phyloP scores from a whole-genome alignment of 176 grass and related monocot genomes.

The Bonia amplexicaulis region DNA sequence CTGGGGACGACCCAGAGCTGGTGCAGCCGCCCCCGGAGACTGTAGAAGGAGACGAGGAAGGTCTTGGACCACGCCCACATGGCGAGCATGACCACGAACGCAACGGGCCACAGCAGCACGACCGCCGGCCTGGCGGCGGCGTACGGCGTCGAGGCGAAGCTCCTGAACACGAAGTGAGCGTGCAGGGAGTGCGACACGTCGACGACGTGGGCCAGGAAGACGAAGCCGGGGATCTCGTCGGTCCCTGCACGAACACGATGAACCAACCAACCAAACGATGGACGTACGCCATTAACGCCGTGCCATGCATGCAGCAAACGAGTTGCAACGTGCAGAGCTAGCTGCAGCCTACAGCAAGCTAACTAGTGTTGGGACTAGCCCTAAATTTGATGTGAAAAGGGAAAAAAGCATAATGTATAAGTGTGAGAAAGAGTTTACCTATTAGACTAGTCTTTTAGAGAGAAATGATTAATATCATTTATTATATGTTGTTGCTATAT shows the following conservation, averaged over 20 bases:
- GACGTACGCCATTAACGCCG: not conserved
- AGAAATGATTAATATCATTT: too few relatives aligned
- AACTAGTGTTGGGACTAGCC: too few relatives aligned
- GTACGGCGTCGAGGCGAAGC: conserved; percentile 27
- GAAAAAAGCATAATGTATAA: too few relatives aligned
- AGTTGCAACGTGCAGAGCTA: not conserved
- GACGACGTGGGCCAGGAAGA: conserved; percentile 53
- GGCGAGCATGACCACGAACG: conserved; percentile 30
- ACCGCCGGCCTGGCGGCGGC: not conserved
- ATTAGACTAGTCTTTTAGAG: too few relatives aligned
- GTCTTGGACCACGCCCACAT: conserved; percentile 61
- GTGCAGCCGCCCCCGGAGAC: conserved; percentile 22
- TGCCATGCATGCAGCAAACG: not conserved
- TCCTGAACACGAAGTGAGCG: not conserved
- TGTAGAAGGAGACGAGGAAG: conserved; percentile 50
- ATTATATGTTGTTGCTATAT: too few relatives aligned
- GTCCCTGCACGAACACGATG: not conserved
- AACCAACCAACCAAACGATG: not conserved
- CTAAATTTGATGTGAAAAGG: too few relatives aligned
- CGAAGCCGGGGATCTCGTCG: conserved; percentile 46
- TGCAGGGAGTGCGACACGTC: conserved; percentile 24
- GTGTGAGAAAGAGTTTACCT: too few relatives aligned
- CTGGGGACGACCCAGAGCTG: conserved; percentile 57
- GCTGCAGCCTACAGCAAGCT: not conserved
- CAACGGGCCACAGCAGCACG: conserved; percentile 17